These are phyloP conservation scores for Marasmius sp. DNA, from an alignment of 1,284 basidiomycete genomes.

Conservation along the genomic window DNA sequence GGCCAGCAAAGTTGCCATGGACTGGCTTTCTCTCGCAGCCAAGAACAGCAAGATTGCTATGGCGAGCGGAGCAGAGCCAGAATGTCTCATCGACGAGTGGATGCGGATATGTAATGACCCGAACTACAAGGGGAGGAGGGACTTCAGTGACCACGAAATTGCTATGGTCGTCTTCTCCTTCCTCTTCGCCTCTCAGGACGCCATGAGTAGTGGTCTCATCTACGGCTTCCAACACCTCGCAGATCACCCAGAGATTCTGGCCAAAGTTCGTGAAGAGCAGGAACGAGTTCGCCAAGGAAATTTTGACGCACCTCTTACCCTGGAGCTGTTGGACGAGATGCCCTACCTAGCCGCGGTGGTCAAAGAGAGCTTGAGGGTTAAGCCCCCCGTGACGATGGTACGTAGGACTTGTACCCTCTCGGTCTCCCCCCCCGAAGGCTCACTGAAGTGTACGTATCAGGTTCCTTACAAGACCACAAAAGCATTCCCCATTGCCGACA, in stretches of 20 bases:
- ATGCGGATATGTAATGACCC: slow-evolving; percentile 74
- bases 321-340: slow-evolving; percentile 93
- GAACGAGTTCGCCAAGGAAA: slow-evolving; percentile 82
- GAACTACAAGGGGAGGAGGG: slow-evolving; percentile 74
- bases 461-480: slow-evolving; percentile 92
- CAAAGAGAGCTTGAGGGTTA: slow-evolving; percentile 89
- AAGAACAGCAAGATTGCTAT: slow-evolving; percentile 82
- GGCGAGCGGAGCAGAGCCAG: slow-evolving; percentile 79
- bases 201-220: slow-evolving; percentile 93
- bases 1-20: slow-evolving; percentile 87
- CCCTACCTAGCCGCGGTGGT: slow-evolving; percentile 89
- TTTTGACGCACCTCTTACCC: slow-evolving; percentile 76
- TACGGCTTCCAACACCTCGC: slow-evolving; percentile 96
- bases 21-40: slow-evolving; percentile 83
- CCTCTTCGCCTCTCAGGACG: slow-evolving; percentile 97
- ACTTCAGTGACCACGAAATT: slow-evolving; percentile 95
- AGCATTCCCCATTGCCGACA: slow-evolving; percentile 86
- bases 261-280: slow-evolving; percentile 92
- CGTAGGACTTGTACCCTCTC: slow-evolving; percentile 18
- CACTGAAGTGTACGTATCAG: slow-evolving; percentile 32
- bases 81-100: slow-evolving; percentile 95
- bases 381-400: slow-evolving; percentile 93
- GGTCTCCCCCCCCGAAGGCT: slow-evolving; percentile 4
- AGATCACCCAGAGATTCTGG: slow-evolving; percentile 87
- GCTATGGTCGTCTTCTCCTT: slow-evolving; percentile 96